Base-by-base conservation (phyloP, 2,329 filamentous ascomycete species). In the Neonectria sp. region DNA sequence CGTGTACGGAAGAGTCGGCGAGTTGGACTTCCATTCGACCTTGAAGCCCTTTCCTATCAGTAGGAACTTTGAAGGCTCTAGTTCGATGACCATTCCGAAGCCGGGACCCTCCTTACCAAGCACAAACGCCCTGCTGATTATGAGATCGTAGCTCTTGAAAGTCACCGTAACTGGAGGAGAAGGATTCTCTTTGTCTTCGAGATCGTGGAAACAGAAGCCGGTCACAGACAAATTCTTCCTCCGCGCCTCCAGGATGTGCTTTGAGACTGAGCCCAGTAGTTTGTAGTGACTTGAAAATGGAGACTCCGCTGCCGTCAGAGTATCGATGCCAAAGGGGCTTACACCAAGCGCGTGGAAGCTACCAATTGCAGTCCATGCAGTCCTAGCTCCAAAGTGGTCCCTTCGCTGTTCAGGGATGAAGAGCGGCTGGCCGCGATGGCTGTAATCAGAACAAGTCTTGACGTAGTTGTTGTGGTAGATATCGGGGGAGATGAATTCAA, bases 401-500 rank as follows among this genome's bases (percentile, higher is more conserved):
- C 84, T 76, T 7, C 82, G 76, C 69, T 86, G 84, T 74, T 86
- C 84, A 0, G 84, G 84, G 57, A 86, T 84, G 67, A 86, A 85
- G 0, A 86, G 78, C 1, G 83, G 79, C 63, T 85, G 80, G 17
- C 74, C 70, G 3, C 76, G 68, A 67, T 84, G 81, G 11, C 78
- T 68, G 67, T 85, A 85, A 52, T 80, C 77, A 43, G 68, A 71
- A 68, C 83, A 85, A 2, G 79, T 74, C 12, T 61, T 74, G 25
- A 77, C 75, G 6, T 70, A 70, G 40, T 65, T 40, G 1, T 57
- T 56, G 2, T 68, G 15, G n/a, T 70, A 70, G 3, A 84, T 60
- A 60, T 85, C 83, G 2, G 83, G 83, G 1, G 77, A 75, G 29
- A 84, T 78, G 55, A 85, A 81, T 63, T 84, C 82, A n/a, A 85